phyloP scores from a whole-genome alignment of 345 rosid genomes.

The Physaria fendleri region DNA sequence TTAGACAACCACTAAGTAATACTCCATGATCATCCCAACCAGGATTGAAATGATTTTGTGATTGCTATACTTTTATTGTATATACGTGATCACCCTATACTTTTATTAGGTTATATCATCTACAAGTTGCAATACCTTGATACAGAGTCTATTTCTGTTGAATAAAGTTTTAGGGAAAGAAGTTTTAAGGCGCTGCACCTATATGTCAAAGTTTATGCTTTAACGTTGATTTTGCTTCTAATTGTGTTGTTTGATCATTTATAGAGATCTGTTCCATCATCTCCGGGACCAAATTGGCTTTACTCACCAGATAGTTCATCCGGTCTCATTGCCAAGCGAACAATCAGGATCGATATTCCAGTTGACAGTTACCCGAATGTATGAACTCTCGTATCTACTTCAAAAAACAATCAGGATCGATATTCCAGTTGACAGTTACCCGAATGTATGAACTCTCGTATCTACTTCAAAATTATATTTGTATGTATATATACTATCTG shows the following conservation, averaged over 20 bases:
- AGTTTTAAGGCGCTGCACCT: not conserved
- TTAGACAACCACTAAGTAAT: constrained; percentile 18
- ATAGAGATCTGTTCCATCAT: constrained; percentile 61
- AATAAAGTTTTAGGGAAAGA: not conserved
- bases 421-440: constrained; percentile 85
- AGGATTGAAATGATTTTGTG: not conserved
- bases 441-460: constrained; percentile 52
- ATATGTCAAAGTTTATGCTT: not conserved
- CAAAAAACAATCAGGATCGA: constrained; percentile 84
- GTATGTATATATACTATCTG: not conserved
- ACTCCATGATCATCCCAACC: not conserved
- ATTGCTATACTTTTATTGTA: not conserved
- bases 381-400: constrained; percentile 26
- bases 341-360: constrained; percentile 95
- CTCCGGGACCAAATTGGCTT: constrained; percentile 73
- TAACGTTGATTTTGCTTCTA: constrained; percentile 18
- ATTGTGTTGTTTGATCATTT: constrained; percentile 28
- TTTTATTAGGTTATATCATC: constrained; percentile 9
- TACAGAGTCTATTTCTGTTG: not conserved
- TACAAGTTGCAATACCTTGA: constrained; percentile 15
- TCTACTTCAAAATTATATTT: not conserved
- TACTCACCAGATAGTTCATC: constrained; percentile 72
- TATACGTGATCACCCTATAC: not conserved
- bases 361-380: constrained; percentile 76
- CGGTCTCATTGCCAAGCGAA: constrained; percentile 79